phyloP scores from a whole-genome alignment of 768 basidiomycete species.

The Flagelloscypha sp. region DNA sequence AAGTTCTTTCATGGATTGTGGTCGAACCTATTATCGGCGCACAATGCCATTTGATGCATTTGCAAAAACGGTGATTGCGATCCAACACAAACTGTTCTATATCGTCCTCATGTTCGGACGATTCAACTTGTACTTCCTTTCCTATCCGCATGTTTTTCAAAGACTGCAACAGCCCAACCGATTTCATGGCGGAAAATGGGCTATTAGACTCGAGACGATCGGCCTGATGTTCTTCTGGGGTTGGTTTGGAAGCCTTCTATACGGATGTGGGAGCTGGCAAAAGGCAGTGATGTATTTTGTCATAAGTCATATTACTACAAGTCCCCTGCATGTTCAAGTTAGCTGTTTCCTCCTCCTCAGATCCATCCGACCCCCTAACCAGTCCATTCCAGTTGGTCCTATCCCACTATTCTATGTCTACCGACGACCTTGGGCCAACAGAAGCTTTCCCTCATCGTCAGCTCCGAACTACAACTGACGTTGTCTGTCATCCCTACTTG shows the following conservation, averaged over 20 bases:
- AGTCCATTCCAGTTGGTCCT: slow-evolving; percentile 44
- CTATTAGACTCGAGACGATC: slow-evolving; percentile 46
- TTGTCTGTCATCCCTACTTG: slow-evolving; percentile 53
- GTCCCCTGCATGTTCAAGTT: slow-evolving; percentile 69
- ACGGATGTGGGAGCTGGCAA: slow-evolving; percentile 38
- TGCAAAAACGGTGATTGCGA: slow-evolving; percentile 51
- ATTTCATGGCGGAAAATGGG: slow-evolving; percentile 41
- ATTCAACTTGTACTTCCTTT: slow-evolving; percentile 90
- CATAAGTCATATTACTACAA: slow-evolving; percentile 55
- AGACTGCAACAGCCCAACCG: too few species aligned
- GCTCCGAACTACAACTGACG: slow-evolving; percentile 69
- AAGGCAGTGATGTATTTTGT: slow-evolving; percentile 45
- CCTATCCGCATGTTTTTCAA: slow-evolving; percentile 69
- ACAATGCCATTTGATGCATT: slow-evolving; percentile 72
- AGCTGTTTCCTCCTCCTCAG: slow-evolving; percentile 14
- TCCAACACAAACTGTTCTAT: slow-evolving; percentile 94
- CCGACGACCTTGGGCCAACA: slow-evolving; percentile 55
- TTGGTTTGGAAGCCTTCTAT: slow-evolving; percentile 52
- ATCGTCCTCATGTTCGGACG: slow-evolving; percentile 85
- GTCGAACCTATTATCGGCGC: slow-evolving; percentile 90
- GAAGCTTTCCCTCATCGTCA: slow-evolving; percentile 70
- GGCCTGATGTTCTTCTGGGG: slow-evolving; percentile 51
- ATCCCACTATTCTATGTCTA: slow-evolving; percentile 69
- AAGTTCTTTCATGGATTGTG: slow-evolving; percentile 79
- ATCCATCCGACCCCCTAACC: neutral